Percentiles rank a stretch among this genome's conserved stretches.
phyloP scores from a whole-genome alignment of 106 monocot species.

The Allium fistulosum region DNA sequence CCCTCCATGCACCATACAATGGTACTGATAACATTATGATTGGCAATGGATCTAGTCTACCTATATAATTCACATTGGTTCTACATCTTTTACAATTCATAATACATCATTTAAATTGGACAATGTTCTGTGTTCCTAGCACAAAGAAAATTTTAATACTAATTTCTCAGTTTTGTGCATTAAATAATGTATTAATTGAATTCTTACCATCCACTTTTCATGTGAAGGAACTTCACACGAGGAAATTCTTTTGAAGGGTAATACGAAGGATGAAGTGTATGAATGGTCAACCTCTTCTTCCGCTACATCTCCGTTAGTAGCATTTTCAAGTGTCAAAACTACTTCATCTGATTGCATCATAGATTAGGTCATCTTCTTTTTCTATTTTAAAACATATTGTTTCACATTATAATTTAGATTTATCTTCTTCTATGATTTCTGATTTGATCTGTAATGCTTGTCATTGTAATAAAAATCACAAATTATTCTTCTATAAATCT shows the following conservation, averaged over 20 bases:
- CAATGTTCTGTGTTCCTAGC: neutral
- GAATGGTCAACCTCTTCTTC: neutral
- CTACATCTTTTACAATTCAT: neutral
- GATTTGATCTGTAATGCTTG: no score
- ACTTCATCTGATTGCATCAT: no score
- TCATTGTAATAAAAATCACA: no score
- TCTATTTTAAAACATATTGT: no score
- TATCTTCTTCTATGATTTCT: no score
- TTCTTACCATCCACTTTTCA: neutral
- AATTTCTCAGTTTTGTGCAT: neutral
- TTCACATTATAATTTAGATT: no score
- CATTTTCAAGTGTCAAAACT: neutral
- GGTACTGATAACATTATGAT: neutral
- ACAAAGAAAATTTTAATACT: neutral
- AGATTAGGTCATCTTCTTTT: no score
- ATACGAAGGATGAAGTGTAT: neutral
- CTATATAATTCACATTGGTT: neutral
- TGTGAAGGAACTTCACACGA: neutral
- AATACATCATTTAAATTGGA: neutral
- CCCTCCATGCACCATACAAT: neutral
- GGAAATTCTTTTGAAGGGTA: neutral
- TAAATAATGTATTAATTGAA: neutral
- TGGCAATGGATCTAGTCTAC: neutral
- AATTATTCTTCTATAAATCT: no score
- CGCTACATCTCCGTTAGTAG: neutral